phyloP scores from a whole-genome alignment of 805 yeast genomes.

The Suhomyces prunicola region DNA sequence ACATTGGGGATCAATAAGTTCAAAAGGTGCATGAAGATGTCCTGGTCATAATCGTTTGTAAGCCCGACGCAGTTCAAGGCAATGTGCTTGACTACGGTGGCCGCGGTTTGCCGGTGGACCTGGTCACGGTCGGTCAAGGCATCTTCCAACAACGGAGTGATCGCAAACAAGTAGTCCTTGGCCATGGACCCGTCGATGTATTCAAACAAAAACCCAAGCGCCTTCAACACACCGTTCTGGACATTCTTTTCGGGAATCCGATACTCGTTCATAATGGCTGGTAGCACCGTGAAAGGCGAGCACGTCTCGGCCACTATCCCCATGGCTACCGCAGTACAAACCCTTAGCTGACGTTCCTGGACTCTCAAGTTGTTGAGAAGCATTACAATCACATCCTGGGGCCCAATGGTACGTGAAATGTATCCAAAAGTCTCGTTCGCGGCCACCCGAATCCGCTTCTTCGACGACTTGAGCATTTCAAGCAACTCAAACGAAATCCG shows the following conservation, averaged over 20 bases:
- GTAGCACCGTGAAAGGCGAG: constrained; percentile 87
- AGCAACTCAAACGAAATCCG: constrained; percentile 86
- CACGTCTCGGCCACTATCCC: constrained; percentile 95
- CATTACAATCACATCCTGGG: constrained; percentile 87
- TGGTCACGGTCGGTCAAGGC: constrained; percentile 87
- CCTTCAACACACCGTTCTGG: constrained; percentile 92
- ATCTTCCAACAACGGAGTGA: constrained; percentile 78
- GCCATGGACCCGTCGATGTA: constrained; percentile 76
- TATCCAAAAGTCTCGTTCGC: constrained; percentile 91
- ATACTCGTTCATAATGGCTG: constrained; percentile 94
- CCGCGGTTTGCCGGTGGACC: constrained; percentile 94
- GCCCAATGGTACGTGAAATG: constrained; percentile 91
- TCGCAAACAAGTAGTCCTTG: constrained; percentile 75
- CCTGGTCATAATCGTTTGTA: constrained; percentile 60
- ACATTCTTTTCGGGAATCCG: constrained; percentile 88
- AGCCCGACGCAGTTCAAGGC: constrained; percentile 75
- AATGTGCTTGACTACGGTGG: constrained; percentile 78
- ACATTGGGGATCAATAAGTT: constrained; percentile 85
- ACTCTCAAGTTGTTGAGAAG: constrained; percentile 80
- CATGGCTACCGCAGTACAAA: constrained; percentile 96
- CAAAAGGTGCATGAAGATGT: constrained; percentile 74
- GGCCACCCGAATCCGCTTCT: constrained; percentile 71
- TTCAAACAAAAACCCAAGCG: constrained; percentile 88
- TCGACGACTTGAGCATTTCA: constrained; percentile 81
- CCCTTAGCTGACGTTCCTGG: constrained; percentile 94